Evolutionary conservation across 169 alveolate species (phyloP).

Genomic region (Perkinsus chesapeaki): DNA sequence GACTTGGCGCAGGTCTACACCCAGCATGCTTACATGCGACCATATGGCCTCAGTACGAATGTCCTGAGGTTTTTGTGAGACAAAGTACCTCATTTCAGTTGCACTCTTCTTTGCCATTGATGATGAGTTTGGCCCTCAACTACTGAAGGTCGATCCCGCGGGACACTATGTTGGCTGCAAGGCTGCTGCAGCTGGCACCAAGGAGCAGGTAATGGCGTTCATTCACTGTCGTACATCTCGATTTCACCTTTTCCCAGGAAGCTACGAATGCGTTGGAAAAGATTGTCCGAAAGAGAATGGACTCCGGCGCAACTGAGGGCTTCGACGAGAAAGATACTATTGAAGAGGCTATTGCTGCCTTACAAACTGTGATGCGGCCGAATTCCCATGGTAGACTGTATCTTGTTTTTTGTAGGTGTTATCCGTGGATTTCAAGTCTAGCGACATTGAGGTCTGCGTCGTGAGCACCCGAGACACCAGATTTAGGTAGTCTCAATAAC

Average conservation of each 20-base stretch:
- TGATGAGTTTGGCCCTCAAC: conserved; percentile 86
- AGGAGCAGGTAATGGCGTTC: conserved; percentile 52
- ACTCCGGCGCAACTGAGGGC: conserved; percentile 3
- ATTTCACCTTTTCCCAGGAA: conserved; percentile 25
- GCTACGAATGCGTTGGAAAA: conserved; percentile 70
- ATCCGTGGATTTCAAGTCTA: neutral
- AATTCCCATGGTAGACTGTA: neutral
- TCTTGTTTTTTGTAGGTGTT: neutral
- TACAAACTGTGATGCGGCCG: neutral
- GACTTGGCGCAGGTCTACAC: conserved; percentile 86
- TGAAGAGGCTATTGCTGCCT: conserved; percentile 31
- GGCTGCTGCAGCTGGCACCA: conserved; percentile 82
- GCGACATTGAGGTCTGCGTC: conserved; percentile 1
- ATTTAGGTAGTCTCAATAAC: neutral
- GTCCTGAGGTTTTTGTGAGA: neutral
- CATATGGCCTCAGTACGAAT: conserved; percentile 77
- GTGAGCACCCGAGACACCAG: neutral
- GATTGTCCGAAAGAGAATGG: conserved; percentile 38
- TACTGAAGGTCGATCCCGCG: conserved; percentile 91
- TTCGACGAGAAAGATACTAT: conserved; percentile 32
- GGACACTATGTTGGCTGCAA: conserved; percentile 87
- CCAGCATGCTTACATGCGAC: conserved; percentile 91
- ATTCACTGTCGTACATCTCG: neutral
- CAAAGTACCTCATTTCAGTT: conserved; percentile 36
- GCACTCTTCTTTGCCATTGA: conserved; percentile 83